A percentile compares a stretch with the other conserved stretches of the same genome.
Evolutionary conservation across 169 alveolate species (phyloP).

Genomic region (Besnoitia besnoiti): DNA sequence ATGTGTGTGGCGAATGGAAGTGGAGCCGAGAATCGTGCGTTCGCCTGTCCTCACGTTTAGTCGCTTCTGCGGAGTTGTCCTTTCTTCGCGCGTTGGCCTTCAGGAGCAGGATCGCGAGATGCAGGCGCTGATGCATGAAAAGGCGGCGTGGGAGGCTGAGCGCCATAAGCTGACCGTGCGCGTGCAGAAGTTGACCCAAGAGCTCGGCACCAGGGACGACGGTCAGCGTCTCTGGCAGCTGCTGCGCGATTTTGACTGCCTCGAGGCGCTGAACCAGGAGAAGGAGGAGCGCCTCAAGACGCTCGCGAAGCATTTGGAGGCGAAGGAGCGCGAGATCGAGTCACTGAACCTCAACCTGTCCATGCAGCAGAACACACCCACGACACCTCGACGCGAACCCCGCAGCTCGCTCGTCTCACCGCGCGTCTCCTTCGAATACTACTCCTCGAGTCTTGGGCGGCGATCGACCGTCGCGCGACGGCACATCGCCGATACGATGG

Average conservation of each 20-base stretch:
- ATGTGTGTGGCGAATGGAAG: too few species aligned
- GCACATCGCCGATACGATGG: neutral
- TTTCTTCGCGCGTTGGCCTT: neutral
- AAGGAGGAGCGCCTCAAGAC: neutral
- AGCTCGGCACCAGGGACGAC: neutral
- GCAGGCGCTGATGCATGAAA: neutral
- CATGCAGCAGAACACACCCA: neutral
- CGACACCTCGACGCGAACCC: neutral
- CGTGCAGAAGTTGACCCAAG: neutral
- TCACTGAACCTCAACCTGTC: neutral
- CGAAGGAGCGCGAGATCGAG: conserved; percentile 24
- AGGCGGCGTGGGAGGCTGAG: neutral
- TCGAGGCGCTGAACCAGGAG: neutral
- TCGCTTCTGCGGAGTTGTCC: neutral
- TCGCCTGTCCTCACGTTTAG: neutral
- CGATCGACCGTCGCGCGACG: neutral
- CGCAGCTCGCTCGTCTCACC: neutral
- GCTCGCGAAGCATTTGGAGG: conserved; percentile 3
- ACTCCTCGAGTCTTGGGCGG: neutral
- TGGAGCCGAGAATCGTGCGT: too few species aligned
- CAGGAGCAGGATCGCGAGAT: conserved; percentile 26
- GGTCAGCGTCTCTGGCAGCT: neutral
- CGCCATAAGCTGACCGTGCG: neutral
- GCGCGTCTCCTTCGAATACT: neutral
- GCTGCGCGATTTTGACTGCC: neutral